These are phyloP conservation scores for Macrophomina phaseolina DNA, from an alignment of 2,329 filamentous ascomycete species.

Conservation along the genomic window DNA sequence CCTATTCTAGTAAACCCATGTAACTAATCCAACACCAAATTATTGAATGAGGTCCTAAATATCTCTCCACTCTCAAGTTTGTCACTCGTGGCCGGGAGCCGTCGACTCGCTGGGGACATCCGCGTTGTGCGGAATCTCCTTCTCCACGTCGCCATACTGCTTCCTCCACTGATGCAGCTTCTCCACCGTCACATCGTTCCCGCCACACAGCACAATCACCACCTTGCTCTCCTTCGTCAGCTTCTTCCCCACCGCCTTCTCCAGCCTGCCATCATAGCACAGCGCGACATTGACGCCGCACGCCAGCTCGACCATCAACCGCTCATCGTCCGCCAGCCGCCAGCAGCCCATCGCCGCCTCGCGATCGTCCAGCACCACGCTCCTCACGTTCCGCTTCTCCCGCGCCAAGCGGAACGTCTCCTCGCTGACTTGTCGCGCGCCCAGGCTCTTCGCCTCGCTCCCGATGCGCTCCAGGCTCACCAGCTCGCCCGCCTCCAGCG, in stretches of 20 bases:
- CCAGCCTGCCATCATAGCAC: conserved; percentile 38
- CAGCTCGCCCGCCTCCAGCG: conserved; percentile 61
- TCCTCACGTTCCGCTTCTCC: conserved; percentile 59
- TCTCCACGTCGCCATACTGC: conserved; percentile 57
- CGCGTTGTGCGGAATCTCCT: conserved; percentile 19
- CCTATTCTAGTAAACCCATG: background rate
- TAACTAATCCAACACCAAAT: background rate
- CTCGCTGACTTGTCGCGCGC: conserved; percentile 69
- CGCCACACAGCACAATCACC: conserved; percentile 84
- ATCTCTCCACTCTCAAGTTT: too few relatives aligned
- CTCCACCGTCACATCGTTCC: conserved; percentile 61
- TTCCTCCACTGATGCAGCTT: conserved; percentile 84
- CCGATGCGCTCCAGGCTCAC: conserved; percentile 73
- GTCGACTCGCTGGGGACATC: conserved; percentile 23
- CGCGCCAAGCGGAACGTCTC: conserved; percentile 69
- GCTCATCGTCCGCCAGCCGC: conserved; percentile 79
- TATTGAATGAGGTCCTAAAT: too few relatives aligned
- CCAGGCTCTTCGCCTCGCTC: conserved; percentile 75
- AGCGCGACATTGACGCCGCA: conserved; percentile 81
- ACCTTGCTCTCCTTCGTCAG: conserved; percentile 81
- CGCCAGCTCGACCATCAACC: conserved; percentile 80
- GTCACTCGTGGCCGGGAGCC: conserved; percentile 7
- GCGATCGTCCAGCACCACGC: conserved; percentile 71
- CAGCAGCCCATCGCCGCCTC: conserved; percentile 81
- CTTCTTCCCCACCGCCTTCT: conserved; percentile 93